Evolutionary conservation across 257 asterid genomes (phyloP).

Genomic region (Scutellaria barbata): DNA sequence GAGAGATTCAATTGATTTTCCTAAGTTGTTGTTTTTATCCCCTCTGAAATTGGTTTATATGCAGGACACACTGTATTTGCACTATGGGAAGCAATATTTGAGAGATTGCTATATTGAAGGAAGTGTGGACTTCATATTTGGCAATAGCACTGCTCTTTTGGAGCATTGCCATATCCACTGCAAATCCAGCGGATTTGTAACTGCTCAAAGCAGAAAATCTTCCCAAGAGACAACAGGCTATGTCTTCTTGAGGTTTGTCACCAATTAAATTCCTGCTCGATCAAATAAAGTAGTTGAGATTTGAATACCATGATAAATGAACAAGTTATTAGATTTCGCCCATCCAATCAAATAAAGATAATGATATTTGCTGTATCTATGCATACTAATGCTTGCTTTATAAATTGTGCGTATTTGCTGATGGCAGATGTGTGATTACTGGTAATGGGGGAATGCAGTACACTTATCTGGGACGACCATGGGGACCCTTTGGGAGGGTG

Average conservation of each 20-base stretch:
- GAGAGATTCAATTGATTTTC: background rate
- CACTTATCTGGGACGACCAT: conserved; percentile 83
- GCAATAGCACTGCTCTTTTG: conserved; percentile 94
- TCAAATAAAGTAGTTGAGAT: background rate
- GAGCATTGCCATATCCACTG: conserved; percentile 98
- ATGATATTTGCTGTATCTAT: background rate
- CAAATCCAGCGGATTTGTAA: conserved; percentile 78
- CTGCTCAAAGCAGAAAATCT: conserved; percentile 96
- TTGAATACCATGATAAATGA: background rate
- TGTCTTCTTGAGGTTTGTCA: conserved; percentile 74
- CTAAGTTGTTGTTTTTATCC: background rate
- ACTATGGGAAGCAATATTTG: conserved; percentile 85
- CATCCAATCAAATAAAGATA: background rate
- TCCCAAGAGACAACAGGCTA: conserved; percentile 96
- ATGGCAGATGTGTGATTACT: conserved; percentile 87
- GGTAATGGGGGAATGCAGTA: conserved; percentile 75
- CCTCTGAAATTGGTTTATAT: conserved; percentile 24
- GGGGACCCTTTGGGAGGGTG: conserved; percentile 99
- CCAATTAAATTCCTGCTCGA: background rate
- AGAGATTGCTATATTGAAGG: conserved; percentile 96
- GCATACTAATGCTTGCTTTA: background rate
- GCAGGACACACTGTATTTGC: conserved; percentile 95
- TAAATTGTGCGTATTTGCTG: background rate
- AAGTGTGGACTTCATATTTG: conserved; percentile 95
- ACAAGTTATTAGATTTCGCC: background rate